phyloP scores from a whole-genome alignment of 2,329 filamentous ascomycete species.

The Domatiomyces globalis region DNA sequence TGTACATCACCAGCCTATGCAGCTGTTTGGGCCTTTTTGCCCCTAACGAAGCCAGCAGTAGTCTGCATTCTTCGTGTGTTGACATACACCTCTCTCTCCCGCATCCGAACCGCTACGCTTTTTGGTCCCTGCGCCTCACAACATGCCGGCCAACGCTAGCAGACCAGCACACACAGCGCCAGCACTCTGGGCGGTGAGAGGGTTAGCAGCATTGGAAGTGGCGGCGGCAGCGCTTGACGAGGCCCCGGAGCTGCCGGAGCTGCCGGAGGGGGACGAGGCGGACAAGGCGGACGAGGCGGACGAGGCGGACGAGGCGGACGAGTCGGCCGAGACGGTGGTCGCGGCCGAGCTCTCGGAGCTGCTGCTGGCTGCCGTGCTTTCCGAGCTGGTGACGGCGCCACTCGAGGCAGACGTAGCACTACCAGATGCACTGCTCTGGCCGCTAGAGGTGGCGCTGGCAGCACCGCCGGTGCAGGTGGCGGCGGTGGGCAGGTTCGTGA shows the following conservation, averaged over 20 bases:
- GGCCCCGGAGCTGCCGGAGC: neutral
- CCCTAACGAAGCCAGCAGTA: too few relatives aligned
- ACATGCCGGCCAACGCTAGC: constrained; percentile 7
- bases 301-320: too few relatives aligned
- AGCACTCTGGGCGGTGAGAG: constrained; percentile 3
- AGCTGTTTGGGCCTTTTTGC: too few relatives aligned
- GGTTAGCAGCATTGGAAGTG: constrained; percentile 1
- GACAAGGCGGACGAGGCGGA: too few relatives aligned
- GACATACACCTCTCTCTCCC: too few relatives aligned
- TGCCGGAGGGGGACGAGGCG: too few relatives aligned
- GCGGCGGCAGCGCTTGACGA: neutral
- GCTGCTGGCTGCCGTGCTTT: neutral
- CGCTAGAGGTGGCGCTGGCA: constrained; percentile 7
- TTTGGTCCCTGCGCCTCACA: neutral
- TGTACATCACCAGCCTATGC: too few relatives aligned
- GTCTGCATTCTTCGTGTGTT: too few relatives aligned
- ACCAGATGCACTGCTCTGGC: constrained; percentile 4
- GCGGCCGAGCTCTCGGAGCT: too few relatives aligned
- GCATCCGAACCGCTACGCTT: too few relatives aligned
- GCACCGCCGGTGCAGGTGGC: constrained; percentile 8
- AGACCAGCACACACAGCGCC: constrained; percentile 1
- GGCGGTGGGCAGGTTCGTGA: constrained; percentile 21
- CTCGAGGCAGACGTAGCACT: constrained; percentile 1
- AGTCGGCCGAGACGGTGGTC: neutral
- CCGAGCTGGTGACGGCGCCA: neutral